phyloP scores from a whole-genome alignment of 2,329 filamentous ascomycete genomes.

The Pseudogymnoascus sp. region DNA sequence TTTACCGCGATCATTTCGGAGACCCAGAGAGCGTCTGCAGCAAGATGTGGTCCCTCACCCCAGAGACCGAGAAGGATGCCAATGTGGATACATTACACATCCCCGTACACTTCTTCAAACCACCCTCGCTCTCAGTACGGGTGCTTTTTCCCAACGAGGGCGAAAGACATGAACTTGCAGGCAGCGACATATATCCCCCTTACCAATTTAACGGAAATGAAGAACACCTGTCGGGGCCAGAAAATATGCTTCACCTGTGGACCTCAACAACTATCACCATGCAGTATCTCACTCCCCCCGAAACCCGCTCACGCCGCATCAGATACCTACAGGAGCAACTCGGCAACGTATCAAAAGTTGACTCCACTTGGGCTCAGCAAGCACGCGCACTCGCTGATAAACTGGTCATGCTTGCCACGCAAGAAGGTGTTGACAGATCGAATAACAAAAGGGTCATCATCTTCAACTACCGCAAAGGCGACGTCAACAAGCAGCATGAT shows the following conservation, averaged over 20 bases:
- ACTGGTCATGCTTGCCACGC: not conserved
- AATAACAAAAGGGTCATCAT: not conserved
- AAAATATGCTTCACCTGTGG: not conserved
- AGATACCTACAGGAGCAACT: not conserved
- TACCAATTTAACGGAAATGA: not conserved
- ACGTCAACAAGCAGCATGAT: constrained; percentile 6
- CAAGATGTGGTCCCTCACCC: not conserved
- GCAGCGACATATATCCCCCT: not conserved
- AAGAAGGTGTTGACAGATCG: not conserved
- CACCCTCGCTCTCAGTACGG: not conserved
- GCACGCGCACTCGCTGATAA: not conserved
- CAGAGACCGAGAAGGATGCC: not conserved
- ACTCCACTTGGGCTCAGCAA: not conserved
- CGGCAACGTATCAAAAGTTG: not conserved
- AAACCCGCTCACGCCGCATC: not conserved
- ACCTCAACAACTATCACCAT: not conserved
- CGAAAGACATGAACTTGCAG: not conserved
- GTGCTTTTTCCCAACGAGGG: not conserved
- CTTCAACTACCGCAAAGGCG: constrained; percentile 8
- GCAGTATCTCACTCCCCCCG: not conserved
- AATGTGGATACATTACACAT: not conserved
- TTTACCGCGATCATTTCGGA: not conserved
- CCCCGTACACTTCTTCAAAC: not conserved
- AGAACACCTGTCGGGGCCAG: not conserved
- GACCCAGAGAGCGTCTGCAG: not conserved